Conservation (phyloP, 176 grass and related monocot species). For the Bolboschoenus planiculmis region DNA sequence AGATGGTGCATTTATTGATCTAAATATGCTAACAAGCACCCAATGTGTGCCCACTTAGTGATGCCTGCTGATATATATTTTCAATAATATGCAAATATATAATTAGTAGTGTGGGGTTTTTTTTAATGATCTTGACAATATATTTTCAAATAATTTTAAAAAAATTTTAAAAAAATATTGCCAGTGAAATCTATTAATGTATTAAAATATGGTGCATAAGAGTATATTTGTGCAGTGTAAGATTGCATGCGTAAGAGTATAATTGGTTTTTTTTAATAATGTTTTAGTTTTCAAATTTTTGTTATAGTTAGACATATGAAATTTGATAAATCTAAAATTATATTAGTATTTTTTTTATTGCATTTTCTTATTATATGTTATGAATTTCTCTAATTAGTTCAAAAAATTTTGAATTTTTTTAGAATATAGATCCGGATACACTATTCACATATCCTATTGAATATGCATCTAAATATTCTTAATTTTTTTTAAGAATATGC, state of each 20-base stretch:
- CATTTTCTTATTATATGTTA: not conserved
- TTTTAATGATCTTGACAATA: too few species aligned
- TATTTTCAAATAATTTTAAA: too few species aligned
- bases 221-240: too few species aligned
- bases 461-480: too few species aligned
- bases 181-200: too few species aligned
- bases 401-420: not conserved
- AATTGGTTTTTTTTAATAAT: not conserved
- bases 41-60: not conserved
- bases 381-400: not conserved
- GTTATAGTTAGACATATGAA: too few species aligned
- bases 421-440: not conserved
- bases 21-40: not conserved
- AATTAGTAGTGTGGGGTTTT: too few species aligned
- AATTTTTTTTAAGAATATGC: too few species aligned
- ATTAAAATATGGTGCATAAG: too few species aligned
- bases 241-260: too few species aligned
- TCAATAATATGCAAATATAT: too few species aligned
- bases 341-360: not conserved
- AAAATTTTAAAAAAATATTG: too few species aligned
- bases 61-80: not conserved
- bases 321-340: not conserved
- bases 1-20: constrained; percentile 4
- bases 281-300: not conserved
- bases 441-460: not conserved